phyloP scores from a whole-genome alignment of 441 rosid genomes.

The Erysimum pusillum region DNA sequence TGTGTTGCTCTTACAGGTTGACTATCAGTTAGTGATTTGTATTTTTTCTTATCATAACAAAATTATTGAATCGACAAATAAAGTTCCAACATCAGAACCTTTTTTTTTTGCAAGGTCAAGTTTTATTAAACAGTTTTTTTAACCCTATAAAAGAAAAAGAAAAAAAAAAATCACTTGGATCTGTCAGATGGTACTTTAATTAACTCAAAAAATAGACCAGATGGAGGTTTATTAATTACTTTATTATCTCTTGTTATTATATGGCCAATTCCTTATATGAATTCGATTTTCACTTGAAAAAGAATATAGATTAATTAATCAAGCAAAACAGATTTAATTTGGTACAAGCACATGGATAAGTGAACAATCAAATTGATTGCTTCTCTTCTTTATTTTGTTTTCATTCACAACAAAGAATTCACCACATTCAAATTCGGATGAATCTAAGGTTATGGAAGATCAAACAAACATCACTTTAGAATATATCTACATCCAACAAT shows the following conservation, averaged over 20 bases:
- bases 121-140: too few relatives aligned
- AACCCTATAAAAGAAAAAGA: too few relatives aligned
- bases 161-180: neutral
- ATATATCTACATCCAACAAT: slow-evolving; percentile 44
- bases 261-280: neutral
- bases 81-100: too few relatives aligned
- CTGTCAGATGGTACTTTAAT: neutral
- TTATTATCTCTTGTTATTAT: neutral
- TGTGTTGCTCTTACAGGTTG: neutral
- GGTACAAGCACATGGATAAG: slow-evolving; percentile 15
- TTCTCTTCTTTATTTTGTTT: slow-evolving; percentile 19
- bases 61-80: neutral
- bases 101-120: too few relatives aligned
- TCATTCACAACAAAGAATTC: slow-evolving; percentile 26
- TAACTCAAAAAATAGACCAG: neutral
- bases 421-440: slow-evolving; percentile 39
- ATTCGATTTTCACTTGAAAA: too few relatives aligned
- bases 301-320: too few relatives aligned
- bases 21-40: neutral
- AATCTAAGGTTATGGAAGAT: slow-evolving; percentile 1
- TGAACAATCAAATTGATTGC: neutral
- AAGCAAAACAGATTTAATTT: too few relatives aligned
- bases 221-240: too few relatives aligned
- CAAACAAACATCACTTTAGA: slow-evolving; percentile 19
- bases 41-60: neutral